phyloP scores from a whole-genome alignment of 805 yeast species.

The Lipomyces spencermartinsiae region DNA sequence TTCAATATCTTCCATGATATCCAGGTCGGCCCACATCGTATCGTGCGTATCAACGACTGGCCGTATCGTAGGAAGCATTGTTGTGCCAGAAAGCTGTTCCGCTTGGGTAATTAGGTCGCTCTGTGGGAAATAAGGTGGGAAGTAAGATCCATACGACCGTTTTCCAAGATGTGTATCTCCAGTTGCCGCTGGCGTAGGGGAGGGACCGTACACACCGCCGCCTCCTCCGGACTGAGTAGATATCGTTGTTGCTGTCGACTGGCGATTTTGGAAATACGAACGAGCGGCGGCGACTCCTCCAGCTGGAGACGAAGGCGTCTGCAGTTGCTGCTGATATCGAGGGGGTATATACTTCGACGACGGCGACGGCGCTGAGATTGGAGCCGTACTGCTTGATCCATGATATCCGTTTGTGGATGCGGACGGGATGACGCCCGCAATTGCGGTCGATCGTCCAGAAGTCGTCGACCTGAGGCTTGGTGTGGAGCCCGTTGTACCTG shows the following conservation, averaged over 20 bases:
- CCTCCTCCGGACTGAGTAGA: constrained; percentile 11
- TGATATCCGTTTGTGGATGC: not conserved
- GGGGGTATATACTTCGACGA: not conserved
- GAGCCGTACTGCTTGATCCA: not conserved
- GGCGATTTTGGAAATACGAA: constrained; percentile 4
- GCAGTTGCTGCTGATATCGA: constrained; percentile 5
- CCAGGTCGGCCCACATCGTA: constrained; percentile 85
- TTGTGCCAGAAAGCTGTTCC: constrained; percentile 26
- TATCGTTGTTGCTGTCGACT: constrained; percentile 10
- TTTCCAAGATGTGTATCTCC: constrained; percentile 3
- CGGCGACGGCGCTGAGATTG: not conserved
- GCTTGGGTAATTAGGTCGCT: constrained; percentile 20
- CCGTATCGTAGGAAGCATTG: constrained; percentile 12
- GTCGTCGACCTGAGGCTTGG: not conserved
- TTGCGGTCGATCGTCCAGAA: not conserved
- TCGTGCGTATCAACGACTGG: constrained; percentile 62
- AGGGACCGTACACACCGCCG: not conserved
- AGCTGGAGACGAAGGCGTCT: not conserved
- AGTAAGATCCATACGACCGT: constrained; percentile 9
- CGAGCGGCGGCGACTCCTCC: not conserved
- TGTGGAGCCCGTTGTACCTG: not conserved
- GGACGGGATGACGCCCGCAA: not conserved
- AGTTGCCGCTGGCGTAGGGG: constrained; percentile 5
- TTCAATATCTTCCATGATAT: constrained; percentile 79
- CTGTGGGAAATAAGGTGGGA: constrained; percentile 12